Base-by-base conservation (phyloP, 805 yeast species). In the Candida coleopterorum region DNA sequence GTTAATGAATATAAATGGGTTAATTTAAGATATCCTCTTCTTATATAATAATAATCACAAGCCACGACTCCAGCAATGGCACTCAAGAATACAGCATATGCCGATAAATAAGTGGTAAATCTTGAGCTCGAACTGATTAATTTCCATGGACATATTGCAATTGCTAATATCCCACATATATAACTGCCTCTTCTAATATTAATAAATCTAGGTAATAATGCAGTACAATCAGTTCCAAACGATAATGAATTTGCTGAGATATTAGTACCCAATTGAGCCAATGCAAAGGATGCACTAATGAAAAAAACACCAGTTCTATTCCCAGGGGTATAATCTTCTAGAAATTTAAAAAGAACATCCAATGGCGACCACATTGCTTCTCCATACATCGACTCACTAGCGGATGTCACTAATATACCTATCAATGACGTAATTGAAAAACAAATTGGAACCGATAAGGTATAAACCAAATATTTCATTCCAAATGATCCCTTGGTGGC, bases 321-420 rank as follows among this genome's bases (percentile, higher is more conserved):
- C 11, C 68, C 70, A 17, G 64, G 40, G n/a, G 62, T 49, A 49
- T 58, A 62, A 46, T 59, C 43, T 46, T 62, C 49, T 47, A 87
- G 71, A 52, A 82, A 85, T 34, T 74, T 64, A n/a, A 71, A 71
- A 47, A 87, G 65, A 4, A 85, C 84, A 46, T 84, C 94, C 39
- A 87, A 62, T 5, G 96, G 96, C 35, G 82, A 75, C 96, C 96
- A 87, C 53, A 74, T 74, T 23, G 85, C 73, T 44, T 72, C 76
- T 18, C 82, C 85, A 53, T 78, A 85, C 48, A 85, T 53, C 4
- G 71, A 55, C 28, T 78, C 67, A 3, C 93, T 81, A 1, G 95
- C 85, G 7, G 95, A 81, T 18, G 94, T 79, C 18, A 87, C 86
- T 41, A 87, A 64, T 40, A 87, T 81, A 56, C 96, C 96, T 53